Conservation (phyloP, 225 moss, liverwort and hornwort species). For the Anthoceros angustus region DNA sequence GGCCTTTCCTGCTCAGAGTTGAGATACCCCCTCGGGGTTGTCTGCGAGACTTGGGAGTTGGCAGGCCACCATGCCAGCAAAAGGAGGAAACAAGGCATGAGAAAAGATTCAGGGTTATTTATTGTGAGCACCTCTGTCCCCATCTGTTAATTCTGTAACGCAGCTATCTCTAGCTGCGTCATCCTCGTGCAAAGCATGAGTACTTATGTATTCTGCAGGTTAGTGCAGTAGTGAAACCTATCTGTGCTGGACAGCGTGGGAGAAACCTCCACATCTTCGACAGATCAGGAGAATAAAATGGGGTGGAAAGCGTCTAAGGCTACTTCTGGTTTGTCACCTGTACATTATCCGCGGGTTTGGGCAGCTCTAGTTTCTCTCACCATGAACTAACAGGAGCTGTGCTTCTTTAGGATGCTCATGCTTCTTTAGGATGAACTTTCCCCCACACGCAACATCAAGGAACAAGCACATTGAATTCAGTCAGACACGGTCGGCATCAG, state of each 20-base stretch:
- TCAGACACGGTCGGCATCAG: too few species aligned
- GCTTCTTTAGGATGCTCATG: too few species aligned
- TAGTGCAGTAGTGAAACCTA: neutral
- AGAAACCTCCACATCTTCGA: neutral
- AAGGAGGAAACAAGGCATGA: too few species aligned
- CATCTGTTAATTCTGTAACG: neutral
- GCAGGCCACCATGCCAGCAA: too few species aligned
- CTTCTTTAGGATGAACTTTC: too few species aligned
- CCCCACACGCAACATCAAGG: too few species aligned
- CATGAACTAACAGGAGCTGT: neutral
- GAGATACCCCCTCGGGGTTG: neutral
- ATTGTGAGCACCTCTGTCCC: too few species aligned
- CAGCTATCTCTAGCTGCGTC: neutral
- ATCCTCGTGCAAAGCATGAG: neutral
- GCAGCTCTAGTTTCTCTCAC: neutral
- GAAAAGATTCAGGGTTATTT: too few species aligned
- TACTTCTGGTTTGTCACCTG: neutral
- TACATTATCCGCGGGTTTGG: neutral
- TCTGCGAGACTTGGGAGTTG: neutral
- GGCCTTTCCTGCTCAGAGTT: neutral
- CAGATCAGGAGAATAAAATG: constrained; percentile 4
- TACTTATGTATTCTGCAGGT: neutral
- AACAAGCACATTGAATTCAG: too few species aligned
- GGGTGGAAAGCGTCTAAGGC: neutral
- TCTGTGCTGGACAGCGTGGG: neutral